phyloP scores from a whole-genome alignment of 192 early-diverging fungal species.

The Backusella mclennaniae region DNA sequence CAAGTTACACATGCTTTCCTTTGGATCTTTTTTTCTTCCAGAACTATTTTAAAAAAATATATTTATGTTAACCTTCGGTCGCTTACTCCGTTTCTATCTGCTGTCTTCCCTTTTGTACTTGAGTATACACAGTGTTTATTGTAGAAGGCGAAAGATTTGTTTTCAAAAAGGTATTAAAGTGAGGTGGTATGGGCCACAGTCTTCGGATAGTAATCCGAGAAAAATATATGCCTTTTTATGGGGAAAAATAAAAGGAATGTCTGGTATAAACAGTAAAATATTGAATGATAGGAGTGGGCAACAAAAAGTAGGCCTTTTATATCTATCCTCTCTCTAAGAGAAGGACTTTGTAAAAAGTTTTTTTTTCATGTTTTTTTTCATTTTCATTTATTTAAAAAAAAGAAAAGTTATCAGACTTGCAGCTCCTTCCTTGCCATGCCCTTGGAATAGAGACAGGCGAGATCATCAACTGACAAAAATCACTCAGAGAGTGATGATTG shows the following conservation, averaged over 20 bases:
- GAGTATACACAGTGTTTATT: background rate
- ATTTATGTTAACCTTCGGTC: background rate
- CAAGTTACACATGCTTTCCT: background rate
- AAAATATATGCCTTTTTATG: no score
- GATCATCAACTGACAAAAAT: slow-evolving; percentile 31
- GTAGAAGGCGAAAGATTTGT: background rate
- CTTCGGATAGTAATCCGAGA: no score
- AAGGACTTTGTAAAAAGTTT: background rate
- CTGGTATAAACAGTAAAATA: no score
- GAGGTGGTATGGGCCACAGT: no score
- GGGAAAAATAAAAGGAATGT: no score
- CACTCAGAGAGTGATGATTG: slow-evolving; percentile 14
- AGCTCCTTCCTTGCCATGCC: slow-evolving; percentile 28
- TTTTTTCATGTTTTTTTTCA: background rate
- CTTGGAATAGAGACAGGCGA: slow-evolving; percentile 35
- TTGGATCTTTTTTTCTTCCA: background rate
- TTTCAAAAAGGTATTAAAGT: no score
- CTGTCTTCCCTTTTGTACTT: background rate
- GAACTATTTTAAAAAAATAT: background rate
- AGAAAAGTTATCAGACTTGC: slow-evolving; percentile 30
- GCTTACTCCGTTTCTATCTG: background rate
- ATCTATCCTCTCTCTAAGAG: no score
- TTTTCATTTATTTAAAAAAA: slow-evolving; percentile 1
- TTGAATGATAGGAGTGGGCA: no score
- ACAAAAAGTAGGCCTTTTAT: no score